Conservation (phyloP, 768 basidiomycete genomes). For the Dioszegia crocea region DNA sequence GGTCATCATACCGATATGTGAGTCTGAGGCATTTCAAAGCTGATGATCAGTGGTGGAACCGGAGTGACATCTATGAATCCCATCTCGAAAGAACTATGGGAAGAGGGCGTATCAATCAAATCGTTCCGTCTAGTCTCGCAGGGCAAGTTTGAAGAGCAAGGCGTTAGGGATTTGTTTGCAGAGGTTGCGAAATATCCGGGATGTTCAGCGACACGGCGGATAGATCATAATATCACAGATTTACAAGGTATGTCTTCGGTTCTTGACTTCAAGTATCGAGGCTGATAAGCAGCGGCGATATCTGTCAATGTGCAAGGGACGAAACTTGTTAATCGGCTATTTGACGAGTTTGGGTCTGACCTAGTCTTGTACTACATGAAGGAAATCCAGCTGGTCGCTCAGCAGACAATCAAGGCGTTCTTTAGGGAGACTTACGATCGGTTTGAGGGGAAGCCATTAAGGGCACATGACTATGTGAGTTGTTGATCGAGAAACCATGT, state of each 20-base stretch:
- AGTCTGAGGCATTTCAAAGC: conserved; percentile 1
- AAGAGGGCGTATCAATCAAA: conserved; percentile 36
- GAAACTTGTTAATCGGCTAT: conserved; percentile 27
- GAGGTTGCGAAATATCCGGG: conserved; percentile 32
- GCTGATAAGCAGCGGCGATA: conserved; percentile 18
- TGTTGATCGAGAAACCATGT: too few relatives aligned
- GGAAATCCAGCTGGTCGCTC: conserved; percentile 38
- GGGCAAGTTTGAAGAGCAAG: conserved; percentile 30
- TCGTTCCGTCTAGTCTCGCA: conserved; percentile 31
- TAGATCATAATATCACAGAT: conserved; percentile 43
- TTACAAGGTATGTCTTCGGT: conserved; percentile 27
- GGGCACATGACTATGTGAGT: conserved; percentile 16
- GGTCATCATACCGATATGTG: conserved; percentile 15
- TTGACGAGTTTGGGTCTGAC: conserved; percentile 38
- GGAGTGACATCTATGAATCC: conserved; percentile 36
- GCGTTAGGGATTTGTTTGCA: conserved; percentile 26
- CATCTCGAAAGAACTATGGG: conserved; percentile 24
- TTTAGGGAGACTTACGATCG: conserved; percentile 27
- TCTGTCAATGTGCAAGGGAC: conserved; percentile 37
- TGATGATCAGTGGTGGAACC: conserved; percentile 9
- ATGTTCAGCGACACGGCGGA: conserved; percentile 33
- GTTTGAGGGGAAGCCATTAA: conserved; percentile 15
- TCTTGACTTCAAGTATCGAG: not conserved
- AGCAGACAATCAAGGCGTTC: conserved; percentile 35
- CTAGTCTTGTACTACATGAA: conserved; percentile 36